Percentiles rank a stretch among this genome's conserved stretches.
Conservation (phyloP, 1,284 basidiomycete species). For the Caloboletus inedulis region DNA sequence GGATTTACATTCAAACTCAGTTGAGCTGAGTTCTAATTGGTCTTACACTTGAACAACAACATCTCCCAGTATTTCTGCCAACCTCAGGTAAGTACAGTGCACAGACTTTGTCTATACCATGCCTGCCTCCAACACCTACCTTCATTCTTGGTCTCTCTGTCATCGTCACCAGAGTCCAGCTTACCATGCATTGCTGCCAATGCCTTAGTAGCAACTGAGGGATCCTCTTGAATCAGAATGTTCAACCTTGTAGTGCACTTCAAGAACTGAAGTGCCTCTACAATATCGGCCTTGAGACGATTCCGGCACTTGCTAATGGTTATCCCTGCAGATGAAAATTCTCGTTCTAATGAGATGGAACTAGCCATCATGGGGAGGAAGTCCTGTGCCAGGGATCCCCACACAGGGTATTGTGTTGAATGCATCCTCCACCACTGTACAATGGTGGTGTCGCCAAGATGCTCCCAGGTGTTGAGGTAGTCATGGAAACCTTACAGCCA, state of each 20-base stretch:
- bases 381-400: neutral
- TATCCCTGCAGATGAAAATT: slow-evolving; percentile 3
- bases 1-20: too few species aligned
- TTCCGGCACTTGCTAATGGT: slow-evolving; percentile 1
- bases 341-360: neutral
- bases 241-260: neutral
- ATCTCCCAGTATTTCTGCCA: too few species aligned
- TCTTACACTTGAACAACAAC: too few species aligned
- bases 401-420: neutral
- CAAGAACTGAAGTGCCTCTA: slow-evolving; percentile 1
- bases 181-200: neutral
- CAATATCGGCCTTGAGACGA: slow-evolving; percentile 4
- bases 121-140: too few species aligned
- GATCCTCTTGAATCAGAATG: neutral
- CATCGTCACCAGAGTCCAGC: neutral
- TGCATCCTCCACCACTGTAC: slow-evolving; percentile 30
- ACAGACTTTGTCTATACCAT: too few species aligned
- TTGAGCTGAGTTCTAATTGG: too few species aligned
- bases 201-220: neutral
- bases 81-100: too few species aligned
- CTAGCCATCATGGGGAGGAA: slow-evolving; percentile 2
- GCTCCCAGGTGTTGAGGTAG: slow-evolving; percentile 27
- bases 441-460: slow-evolving; percentile 17
- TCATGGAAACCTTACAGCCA: slow-evolving; percentile 30
- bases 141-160: neutral